Base-by-base conservation (phyloP, 2,329 filamentous ascomycete genomes). In the Hypoxylon sp. region DNA sequence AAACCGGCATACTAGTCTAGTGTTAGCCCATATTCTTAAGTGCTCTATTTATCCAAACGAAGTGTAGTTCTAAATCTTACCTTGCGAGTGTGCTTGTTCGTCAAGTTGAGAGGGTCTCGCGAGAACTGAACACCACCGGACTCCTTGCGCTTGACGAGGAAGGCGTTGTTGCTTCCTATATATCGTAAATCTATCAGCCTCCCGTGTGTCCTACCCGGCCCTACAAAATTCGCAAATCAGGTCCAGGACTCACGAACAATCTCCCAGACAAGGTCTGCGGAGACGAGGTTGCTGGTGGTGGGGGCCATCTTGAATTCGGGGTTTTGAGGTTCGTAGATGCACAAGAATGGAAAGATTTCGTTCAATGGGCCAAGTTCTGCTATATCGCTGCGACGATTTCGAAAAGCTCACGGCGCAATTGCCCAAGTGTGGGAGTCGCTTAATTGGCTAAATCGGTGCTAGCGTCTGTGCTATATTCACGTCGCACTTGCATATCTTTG, bases 191-290 rank as follows among this genome's bases (percentile, higher is more conserved):
- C 24, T 46, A 70, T 79, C 65, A 75, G 71, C 64, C 54, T 73
- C 62, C 8, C 39, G 15, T 27, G 3, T 53, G 8, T 29, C 46
- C 8, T 44, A 31, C 39, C 51, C 15, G 17, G 8, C 15, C 39
- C n/a, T 10, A n/a, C 31, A 17, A 21, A 50, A 7, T 17, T 54
- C 51, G 37, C 17, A 39, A 57, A 29, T 48, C 24, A 37, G 46
- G 47, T 15, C 42, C 32, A 53, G 61, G 73, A 94, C 94, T 84
- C 91, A 98, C 94, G 93, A 88, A 91, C 91, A 83, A 97, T 86
- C 89, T 95, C 92, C 95, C 95, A 98, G 88, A 97, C 86, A 79
- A 98, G 88, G 86, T 98, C 94, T 81, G 91, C 85, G 82, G 94
- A 97, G 81, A 97, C 87, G 87, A 94, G 93, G 78, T 90, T 83